phyloP scores from a whole-genome alignment of 768 basidiomycete species.

The Gymnopilus junonius region DNA sequence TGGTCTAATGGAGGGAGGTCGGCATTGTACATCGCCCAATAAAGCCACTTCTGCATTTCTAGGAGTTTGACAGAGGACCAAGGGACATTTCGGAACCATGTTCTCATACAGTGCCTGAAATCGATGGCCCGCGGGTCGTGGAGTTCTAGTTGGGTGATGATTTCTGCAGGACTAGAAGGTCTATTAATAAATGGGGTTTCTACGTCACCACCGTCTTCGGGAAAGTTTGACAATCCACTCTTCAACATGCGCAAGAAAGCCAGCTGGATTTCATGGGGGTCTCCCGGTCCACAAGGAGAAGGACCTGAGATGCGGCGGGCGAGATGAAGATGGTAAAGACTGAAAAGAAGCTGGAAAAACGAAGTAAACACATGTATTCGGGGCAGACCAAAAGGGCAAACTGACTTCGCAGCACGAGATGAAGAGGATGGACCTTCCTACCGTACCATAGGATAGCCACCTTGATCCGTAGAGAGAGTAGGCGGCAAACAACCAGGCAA shows the following conservation, averaged over 20 bases:
- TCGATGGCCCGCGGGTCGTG: constrained; percentile 76
- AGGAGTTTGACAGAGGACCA: constrained; percentile 72
- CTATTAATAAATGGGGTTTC: constrained; percentile 51
- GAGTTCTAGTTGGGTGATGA: constrained; percentile 56
- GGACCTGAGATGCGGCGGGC: constrained; percentile 50
- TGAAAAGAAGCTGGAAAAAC: constrained; percentile 62
- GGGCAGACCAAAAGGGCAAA: constrained; percentile 4
- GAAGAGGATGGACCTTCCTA: constrained; percentile 43
- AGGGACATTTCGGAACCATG: constrained; percentile 77
- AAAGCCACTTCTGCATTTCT: constrained; percentile 76
- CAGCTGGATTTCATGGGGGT: constrained; percentile 58
- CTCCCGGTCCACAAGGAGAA: constrained; percentile 47
- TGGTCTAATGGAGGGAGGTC: constrained; percentile 55
- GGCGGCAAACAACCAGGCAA: constrained; percentile 68
- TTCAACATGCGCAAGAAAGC: constrained; percentile 68
- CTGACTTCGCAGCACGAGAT: constrained; percentile 65
- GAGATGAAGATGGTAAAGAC: constrained; percentile 63
- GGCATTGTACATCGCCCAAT: constrained; percentile 82
- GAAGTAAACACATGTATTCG: constrained; percentile 1
- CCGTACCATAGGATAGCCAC: constrained; percentile 46
- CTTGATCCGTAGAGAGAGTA: constrained; percentile 49
- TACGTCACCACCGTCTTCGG: constrained; percentile 56
- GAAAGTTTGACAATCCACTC: constrained; percentile 61
- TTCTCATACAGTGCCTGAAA: constrained; percentile 69
- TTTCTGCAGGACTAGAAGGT: constrained; percentile 66